Conservation (phyloP, 495 filamentous ascomycete genomes). For the Penicillium chermesinum region DNA sequence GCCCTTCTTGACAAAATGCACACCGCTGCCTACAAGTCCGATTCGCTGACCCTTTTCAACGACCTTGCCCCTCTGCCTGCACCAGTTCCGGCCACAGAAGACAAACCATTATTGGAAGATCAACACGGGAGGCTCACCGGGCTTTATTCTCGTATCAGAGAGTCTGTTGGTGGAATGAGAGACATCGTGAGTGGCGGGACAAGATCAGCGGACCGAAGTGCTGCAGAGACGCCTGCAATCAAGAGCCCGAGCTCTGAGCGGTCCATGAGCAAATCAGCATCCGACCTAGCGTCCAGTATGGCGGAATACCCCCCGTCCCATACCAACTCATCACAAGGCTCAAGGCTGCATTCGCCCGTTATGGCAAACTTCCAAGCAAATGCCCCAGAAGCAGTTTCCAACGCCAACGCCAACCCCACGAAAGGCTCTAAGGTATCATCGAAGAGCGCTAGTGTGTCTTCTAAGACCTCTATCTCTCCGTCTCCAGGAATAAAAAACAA, state of each 20-base stretch:
- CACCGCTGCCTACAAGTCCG: slow-evolving; percentile 71
- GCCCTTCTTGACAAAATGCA: slow-evolving; percentile 76
- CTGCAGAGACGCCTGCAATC: slow-evolving; percentile 18
- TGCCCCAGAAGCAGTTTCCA: slow-evolving; percentile 32
- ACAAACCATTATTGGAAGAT: slow-evolving; percentile 63
- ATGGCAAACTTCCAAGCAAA: slow-evolving; percentile 24
- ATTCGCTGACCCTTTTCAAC: slow-evolving; percentile 80
- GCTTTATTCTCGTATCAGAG: slow-evolving; percentile 74
- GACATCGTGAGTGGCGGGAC: slow-evolving; percentile 46
- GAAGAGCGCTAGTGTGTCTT: slow-evolving; percentile 46
- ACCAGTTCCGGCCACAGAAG: slow-evolving; percentile 51
- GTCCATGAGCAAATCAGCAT: slow-evolving; percentile 23
- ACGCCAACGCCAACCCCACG: slow-evolving; percentile 28
- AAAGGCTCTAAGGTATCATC: slow-evolving; percentile 53
- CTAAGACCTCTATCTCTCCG: slow-evolving; percentile 46
- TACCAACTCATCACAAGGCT: slow-evolving; percentile 32
- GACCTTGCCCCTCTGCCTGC: slow-evolving; percentile 58
- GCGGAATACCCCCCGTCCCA: slow-evolving; percentile 25
- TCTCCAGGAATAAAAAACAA: slow-evolving; percentile 36
- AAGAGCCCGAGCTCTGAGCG: slow-evolving; percentile 28
- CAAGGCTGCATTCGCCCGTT: slow-evolving; percentile 40
- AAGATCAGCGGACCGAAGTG: slow-evolving; percentile 33
- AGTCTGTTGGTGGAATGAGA: slow-evolving; percentile 67
- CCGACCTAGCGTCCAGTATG: slow-evolving; percentile 17
- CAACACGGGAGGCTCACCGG: slow-evolving; percentile 80